phyloP scores from a whole-genome alignment of 176 grass and related monocot species.

The Musa troglodytarum region DNA sequence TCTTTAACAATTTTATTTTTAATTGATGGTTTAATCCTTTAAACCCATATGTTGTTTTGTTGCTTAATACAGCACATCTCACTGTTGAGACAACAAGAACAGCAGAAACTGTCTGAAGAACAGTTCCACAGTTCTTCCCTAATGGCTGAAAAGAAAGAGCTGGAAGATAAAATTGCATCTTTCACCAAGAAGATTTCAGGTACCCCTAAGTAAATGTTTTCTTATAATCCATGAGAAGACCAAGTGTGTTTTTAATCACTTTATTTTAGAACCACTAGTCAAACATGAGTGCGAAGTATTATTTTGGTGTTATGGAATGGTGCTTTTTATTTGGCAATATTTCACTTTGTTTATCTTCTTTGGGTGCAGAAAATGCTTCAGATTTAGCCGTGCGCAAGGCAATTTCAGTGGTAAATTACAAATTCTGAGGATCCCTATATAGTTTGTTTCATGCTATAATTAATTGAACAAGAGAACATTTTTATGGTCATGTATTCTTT shows the following conservation, averaged over 20 bases:
- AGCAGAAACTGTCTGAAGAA: slow-evolving; percentile 71
- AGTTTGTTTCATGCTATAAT: background rate
- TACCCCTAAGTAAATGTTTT: slow-evolving; percentile 3
- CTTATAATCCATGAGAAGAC: background rate
- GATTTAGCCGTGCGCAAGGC: slow-evolving; percentile 52
- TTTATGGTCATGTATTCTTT: background rate
- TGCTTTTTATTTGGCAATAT: background rate
- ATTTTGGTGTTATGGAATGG: background rate
- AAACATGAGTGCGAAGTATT: background rate
- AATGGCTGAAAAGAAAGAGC: slow-evolving; percentile 52
- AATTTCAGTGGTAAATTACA: slow-evolving; percentile 60
- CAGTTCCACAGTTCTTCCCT: slow-evolving; percentile 45
- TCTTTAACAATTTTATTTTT: background rate
- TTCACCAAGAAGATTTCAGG: slow-evolving; percentile 82
- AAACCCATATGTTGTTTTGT: slow-evolving; percentile 7
- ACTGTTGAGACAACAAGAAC: slow-evolving; percentile 54
- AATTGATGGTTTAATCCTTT: slow-evolving; percentile 2
- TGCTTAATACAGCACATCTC: slow-evolving; percentile 44
- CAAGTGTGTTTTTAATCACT: background rate
- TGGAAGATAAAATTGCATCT: slow-evolving; percentile 61
- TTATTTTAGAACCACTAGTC: too few relatives aligned
- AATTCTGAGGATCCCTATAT: slow-evolving; percentile 18
- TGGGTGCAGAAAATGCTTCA: slow-evolving; percentile 77
- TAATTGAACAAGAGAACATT: background rate
- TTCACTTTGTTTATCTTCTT: slow-evolving; percentile 9